Evolutionary conservation across 2,329 filamentous ascomycete species (phyloP), one percentile per base, ranked within the genome.

Genomic region (Trichoderma afroharzianum): DNA sequence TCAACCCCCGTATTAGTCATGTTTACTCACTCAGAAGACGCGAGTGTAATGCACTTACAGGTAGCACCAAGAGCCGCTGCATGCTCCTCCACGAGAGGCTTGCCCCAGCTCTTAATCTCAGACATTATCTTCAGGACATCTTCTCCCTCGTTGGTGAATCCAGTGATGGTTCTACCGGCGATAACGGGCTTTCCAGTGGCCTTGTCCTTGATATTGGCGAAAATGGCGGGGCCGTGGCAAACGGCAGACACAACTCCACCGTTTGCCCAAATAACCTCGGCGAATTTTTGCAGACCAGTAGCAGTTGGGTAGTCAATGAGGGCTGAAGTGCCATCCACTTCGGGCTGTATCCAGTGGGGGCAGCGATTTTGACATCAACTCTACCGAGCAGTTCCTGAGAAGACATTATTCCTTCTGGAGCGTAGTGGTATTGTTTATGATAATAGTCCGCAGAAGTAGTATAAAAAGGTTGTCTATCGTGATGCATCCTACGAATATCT

Each of bases 291-390:
- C 30, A 64, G n/a, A 1, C 62, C 62, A 24, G 26, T 55, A 32
- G 62, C 62, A 33, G 62, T 55, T 26, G 62, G 62, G 62, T 64
- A 64, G 43, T 64, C 62, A 21, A 64, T 64, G 8, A 55, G 43
- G 6, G 28, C 28, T 32, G 15, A 28, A 58, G 15, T 32, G 15
- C 18, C 11, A 32, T 58, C 55, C 28, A 59, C 55, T 59, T 58
- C 21, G 9, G 2, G 4, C 55, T 59, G 11, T 32, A 59, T n/a
- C n/a, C 15, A n/a, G 55, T 21, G 55, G 55, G 28, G 55, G 7
- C 14, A 30, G 6, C 8, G 8, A 7, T 4, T 6, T 32, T 3
- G 28, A 18, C 4, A 12, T 33, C 18, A 32, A 7, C 28, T 59
- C 12, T 18, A 14, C 14, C 28, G 9, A n/a, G 26, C 9, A 32